Base-by-base conservation (phyloP, 2,329 filamentous ascomycete genomes). In the Penicillium palitans region DNA sequence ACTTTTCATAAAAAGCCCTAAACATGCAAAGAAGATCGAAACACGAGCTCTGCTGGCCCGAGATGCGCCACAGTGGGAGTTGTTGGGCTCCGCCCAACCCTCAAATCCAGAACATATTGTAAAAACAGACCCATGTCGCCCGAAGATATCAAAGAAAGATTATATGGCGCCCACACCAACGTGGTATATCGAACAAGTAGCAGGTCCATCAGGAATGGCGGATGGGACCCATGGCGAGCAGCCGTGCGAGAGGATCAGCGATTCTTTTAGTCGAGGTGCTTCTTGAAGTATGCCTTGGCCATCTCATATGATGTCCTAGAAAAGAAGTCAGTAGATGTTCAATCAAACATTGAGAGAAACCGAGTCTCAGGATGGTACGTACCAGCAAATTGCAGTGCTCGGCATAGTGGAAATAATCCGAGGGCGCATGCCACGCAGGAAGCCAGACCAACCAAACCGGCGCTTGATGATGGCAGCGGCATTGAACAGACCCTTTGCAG, bases 351-450 rank as follows among this genome's bases (percentile, higher is more conserved):
- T 47, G 15, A 7, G 12, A 24, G 17, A 44, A 39, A 21, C 4
- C 3, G 17, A 10, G 10, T 37, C n/a, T n/a, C 27, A 53, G n/a
- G 62, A 35, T 35, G 24, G 52, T 51, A 76, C 82, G 71, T 74
- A 95, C 95, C 95, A 99, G 83, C 95, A 99, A 72, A 99, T 99
- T n/a, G 95, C 95, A 35, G 95, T 99, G 79, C 93, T 97, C 19
- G 95, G 95, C 90, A 98, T 98, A 1, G 95, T 96, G 12, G 93
- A 97, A 62, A 99, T 87, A 48, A 99, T 89, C 70, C 95, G 84
- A 47, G 95, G 95, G 68, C 90, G 88, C 72, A 97, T 85, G 44
- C 95, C 95, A 73, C 96, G 93, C 79, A 97, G 93, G 78, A 98
- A 99, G 4, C 95, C 95, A 57, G 81, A 82, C 69, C 90, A 83